These are phyloP conservation scores for Capsicum chinense DNA, from an alignment of 257 asterid species.

Conservation along the genomic window DNA sequence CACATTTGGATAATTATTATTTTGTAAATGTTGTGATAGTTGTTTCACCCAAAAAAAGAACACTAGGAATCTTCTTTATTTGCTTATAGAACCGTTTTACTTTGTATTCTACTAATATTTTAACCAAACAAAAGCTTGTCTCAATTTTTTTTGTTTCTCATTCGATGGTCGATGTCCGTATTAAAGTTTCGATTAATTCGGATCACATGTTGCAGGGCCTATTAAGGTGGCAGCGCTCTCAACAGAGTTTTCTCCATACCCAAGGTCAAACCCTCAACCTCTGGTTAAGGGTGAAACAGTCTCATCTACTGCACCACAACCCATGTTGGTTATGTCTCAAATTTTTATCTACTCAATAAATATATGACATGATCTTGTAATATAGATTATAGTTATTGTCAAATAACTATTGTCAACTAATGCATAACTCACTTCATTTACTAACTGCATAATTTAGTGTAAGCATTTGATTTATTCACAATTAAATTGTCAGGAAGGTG, in stretches of 20 bases:
- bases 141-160: too few species aligned
- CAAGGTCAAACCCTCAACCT: too few species aligned
- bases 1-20: not conserved
- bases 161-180: too few species aligned
- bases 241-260: too few species aligned
- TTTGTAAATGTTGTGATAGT: not conserved
- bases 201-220: too few species aligned
- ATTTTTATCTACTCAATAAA: not conserved
- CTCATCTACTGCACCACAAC: too few species aligned
- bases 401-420: not conserved
- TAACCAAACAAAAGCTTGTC: not conserved
- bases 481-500: not conserved
- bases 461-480: not conserved
- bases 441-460: not conserved
- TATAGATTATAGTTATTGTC: not conserved
- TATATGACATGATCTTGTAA: not conserved
- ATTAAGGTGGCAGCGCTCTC: too few species aligned
- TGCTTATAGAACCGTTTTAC: not conserved
- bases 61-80: not conserved
- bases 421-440: not conserved
- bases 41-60: not conserved
- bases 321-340: not conserved
- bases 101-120: not conserved
- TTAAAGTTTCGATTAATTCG: too few species aligned
- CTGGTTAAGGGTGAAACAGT: too few species aligned